phyloP scores from a whole-genome alignment of 179 eudicot genomes.

The Beta lomatogona region DNA sequence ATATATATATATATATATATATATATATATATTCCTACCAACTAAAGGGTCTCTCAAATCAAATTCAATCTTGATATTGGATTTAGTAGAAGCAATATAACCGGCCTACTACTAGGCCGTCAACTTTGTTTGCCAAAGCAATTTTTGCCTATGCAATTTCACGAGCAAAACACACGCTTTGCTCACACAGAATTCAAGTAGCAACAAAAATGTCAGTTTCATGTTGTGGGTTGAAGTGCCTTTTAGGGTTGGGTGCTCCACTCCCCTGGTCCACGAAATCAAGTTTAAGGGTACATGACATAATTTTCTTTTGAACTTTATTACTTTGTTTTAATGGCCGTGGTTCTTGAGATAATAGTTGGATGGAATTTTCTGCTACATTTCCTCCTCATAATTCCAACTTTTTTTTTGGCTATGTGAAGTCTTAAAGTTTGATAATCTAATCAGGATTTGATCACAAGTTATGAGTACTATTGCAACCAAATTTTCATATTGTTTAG shows the following conservation, averaged over 20 bases:
- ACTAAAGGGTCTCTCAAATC: neutral
- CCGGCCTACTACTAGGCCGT: neutral
- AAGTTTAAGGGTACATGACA: neutral
- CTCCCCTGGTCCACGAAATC: neutral
- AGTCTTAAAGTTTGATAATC: too few relatives aligned
- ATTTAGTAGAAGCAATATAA: neutral
- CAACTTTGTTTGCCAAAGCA: neutral
- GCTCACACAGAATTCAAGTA: neutral
- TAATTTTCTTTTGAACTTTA: neutral
- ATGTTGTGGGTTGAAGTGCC: neutral
- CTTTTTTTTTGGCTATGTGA: too few relatives aligned
- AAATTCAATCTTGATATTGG: neutral
- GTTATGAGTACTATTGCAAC: too few relatives aligned
- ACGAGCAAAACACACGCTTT: neutral
- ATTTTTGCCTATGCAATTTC: neutral
- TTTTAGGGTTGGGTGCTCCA: neutral
- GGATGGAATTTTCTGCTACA: neutral
- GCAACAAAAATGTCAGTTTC: neutral
- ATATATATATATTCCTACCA: too few relatives aligned
- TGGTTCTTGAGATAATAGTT: neutral
- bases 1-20: too few relatives aligned
- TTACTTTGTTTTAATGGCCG: neutral
- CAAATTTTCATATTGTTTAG: too few relatives aligned
- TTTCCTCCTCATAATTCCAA: too few relatives aligned
- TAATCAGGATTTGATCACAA: too few relatives aligned